Conservation (phyloP, 768 basidiomycete genomes). For the Suillus placidus region DNA sequence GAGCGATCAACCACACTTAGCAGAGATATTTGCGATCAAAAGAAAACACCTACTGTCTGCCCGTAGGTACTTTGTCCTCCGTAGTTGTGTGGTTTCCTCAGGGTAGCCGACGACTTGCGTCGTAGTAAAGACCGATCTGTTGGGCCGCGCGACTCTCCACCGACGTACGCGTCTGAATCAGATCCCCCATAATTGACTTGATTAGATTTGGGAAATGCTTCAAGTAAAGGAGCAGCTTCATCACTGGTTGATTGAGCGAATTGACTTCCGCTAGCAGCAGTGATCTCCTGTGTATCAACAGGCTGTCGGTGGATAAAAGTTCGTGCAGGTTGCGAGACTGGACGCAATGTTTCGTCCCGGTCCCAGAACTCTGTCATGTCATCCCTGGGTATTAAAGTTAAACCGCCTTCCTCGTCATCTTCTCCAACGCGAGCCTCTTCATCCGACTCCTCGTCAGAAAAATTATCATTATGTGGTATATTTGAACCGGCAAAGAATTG, state of each 20-base stretch:
- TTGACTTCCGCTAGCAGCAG: not conserved
- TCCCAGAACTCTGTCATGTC: conserved; percentile 23
- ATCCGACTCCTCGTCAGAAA: conserved; percentile 41
- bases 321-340: not conserved
- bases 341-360: conserved; percentile 22
- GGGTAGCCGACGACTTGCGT: conserved; percentile 4
- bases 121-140: conserved; percentile 8
- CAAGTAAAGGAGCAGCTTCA: conserved; percentile 45
- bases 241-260: not conserved
- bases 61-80: conserved; percentile 71
- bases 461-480: conserved; percentile 52
- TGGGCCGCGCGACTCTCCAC: not conserved
- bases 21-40: not conserved
- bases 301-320: not conserved
- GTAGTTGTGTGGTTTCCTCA: conserved; percentile 33
- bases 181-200: not conserved
- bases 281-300: not conserved
- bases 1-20: conserved; percentile 12
- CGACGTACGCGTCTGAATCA: not conserved
- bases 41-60: conserved; percentile 57
- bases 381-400: conserved; percentile 10
- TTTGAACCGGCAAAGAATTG: conserved; percentile 68
- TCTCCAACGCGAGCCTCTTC: conserved; percentile 18
- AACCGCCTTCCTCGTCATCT: conserved; percentile 17
- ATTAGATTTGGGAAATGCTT: conserved; percentile 24